Evolutionary conservation across 495 filamentous ascomycete species (phyloP), one percentile per base, ranked within the genome.

Genomic region (Trichoderma reesei): DNA sequence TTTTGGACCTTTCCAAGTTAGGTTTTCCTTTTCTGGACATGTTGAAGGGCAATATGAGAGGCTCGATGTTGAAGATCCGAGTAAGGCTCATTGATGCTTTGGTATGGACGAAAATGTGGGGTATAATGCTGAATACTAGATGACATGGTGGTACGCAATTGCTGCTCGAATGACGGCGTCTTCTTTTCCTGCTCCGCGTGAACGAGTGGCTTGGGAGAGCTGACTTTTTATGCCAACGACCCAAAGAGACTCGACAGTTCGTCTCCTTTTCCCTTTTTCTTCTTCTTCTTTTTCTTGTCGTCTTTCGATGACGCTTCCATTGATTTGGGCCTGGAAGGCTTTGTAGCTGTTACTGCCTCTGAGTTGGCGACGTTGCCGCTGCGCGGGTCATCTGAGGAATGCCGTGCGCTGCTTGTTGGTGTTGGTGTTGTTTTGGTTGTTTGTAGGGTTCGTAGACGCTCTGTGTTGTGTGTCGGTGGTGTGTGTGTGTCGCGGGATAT

Each of bases 241-340:
- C 66, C 65, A 62, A 74, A 74, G 56, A 75, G 70, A 56, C 74
- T 69, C 31, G 75, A 71, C 64, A 73, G 72, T 69, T 74, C 71
- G 60, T 73, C 70, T 10, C 64, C 67, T 11, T 68, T 67, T 14
- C 66, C 70, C 33, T 66, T 67, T 54, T 68, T 71, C 63, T 74
- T 72, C 62, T 64, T 70, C 39, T 72, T 73, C 33, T 18, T 44
- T 5, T n/a, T n/a, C n/a, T n/a, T n/a, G n/a, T n/a, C n/a, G n/a
- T 64, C 51, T 64, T 69, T 73, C 16, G 59, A 13, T 56, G 20
- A 14, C 34, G 14, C 20, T 34, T 33, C 26, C 61, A 60, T 70
- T 71, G 7, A 26, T 66, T 72, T 74, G 16, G 44, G 31, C 63
- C 69, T 75, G 59, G 14, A 3, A 2, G 59, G 59, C 36, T 41